Base-by-base conservation (phyloP, 176 grass and related monocot genomes). In the sorghum (Sorghum bicolor) region DNA sequence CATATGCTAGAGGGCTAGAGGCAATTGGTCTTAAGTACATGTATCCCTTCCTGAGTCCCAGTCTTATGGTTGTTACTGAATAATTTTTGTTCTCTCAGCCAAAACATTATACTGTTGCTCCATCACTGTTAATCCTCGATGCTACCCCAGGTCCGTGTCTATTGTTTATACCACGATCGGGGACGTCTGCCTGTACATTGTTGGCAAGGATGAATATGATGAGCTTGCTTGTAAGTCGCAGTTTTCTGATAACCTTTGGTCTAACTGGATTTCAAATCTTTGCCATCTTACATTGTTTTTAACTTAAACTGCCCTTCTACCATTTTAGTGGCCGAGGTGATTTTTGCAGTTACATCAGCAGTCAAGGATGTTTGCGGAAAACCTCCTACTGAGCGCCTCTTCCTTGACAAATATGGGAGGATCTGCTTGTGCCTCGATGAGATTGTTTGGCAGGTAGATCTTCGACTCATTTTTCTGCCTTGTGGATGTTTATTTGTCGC, bases 201-300 rank as follows among this genome's bases (percentile, higher is more conserved):
- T 98, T 71, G 96, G 96, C 63, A 98, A 98, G 83, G 96, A 98
- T 94, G 96, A 98, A 76, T 98, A 98, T 11, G 96, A 98, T 8
- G 96, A 98, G 55, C 96, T 98, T 92, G 93, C 93, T 78, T 55
- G 96, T 98, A 77, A 98, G 96, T 90, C 33, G 16, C 62, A 7
- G 45, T 10, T 43, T 29, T 77, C 67, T 32, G 38, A 30, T 29
- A 64, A 6, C 13, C 39, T 80, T 25, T 45, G 29, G 22, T 81
- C 26, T 14, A 48, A 0, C 33, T 80, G 13, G 40, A 34, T 38
- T 75, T 43, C 2, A 63, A 76, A 38, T 19, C 1, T 64, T 70
- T 53, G 37, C 37, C 29, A 2, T 33, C 40, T 84, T 24, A 37
- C 33, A n/a, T 70, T 28, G 24, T 52, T 68, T 55, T n/a, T 30